phyloP scores from a whole-genome alignment of 352 stramenopile genomes.

The Pythium phragmitis region DNA sequence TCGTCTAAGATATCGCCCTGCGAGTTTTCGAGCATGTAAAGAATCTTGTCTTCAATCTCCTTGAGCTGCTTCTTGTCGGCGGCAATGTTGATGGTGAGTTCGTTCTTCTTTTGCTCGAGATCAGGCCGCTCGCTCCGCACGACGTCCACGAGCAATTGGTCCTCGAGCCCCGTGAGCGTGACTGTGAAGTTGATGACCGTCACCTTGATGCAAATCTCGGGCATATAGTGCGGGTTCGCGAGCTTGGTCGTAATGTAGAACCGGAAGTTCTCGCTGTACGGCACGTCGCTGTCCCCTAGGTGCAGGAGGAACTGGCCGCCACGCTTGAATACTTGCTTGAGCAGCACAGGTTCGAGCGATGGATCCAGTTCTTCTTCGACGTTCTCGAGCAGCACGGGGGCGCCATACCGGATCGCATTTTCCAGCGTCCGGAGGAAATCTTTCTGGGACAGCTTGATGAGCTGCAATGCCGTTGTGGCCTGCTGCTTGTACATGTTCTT shows the following conservation, averaged over 20 bases:
- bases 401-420: conserved; percentile 89
- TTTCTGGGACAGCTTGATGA: conserved; percentile 93
- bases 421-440: conserved; percentile 89
- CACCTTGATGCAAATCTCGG: conserved; percentile 92
- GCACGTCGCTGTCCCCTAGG: conserved; percentile 89
- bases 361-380: conserved; percentile 89
- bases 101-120: conserved; percentile 89
- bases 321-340: conserved; percentile 92
- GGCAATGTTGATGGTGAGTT: conserved; percentile 87
- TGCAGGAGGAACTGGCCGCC: conserved; percentile 90
- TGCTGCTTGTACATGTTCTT: conserved; percentile 90
- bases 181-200: conserved; percentile 93
- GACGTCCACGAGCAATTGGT: conserved; percentile 88
- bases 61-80: conserved; percentile 88
- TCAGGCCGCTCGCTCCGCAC: conserved; percentile 90
- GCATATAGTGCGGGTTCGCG: conserved; percentile 90
- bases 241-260: conserved; percentile 94
- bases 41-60: conserved; percentile 92
- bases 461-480: conserved; percentile 61
- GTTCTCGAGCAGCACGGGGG: conserved; percentile 91
- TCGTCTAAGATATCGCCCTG: conserved; percentile 93
- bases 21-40: conserved; percentile 89
- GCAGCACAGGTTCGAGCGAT: conserved; percentile 86
- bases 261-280: conserved; percentile 89
- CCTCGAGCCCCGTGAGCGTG: conserved; percentile 89